These are phyloP conservation scores for Ustulina deusta DNA, from an alignment of 2,329 filamentous ascomycete genomes.

Conservation along the genomic window DNA sequence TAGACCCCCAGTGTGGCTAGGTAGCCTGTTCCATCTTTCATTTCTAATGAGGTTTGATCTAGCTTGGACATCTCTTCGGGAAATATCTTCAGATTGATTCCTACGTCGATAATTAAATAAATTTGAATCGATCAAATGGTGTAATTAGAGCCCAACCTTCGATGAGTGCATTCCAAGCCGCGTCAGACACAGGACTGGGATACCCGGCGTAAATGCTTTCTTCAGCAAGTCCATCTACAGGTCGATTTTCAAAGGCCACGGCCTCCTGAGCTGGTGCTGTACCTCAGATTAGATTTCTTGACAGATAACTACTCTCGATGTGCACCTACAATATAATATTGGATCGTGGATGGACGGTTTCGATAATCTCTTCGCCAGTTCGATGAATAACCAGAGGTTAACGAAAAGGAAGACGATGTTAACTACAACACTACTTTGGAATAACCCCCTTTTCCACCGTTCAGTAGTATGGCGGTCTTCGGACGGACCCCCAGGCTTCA, in stretches of 20 bases:
- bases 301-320: too few relatives aligned
- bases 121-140: too few relatives aligned
- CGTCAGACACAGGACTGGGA: slow-evolving; percentile 15
- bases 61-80: slow-evolving; percentile 16
- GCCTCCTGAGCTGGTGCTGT: slow-evolving; percentile 4
- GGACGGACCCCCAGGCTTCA: too few relatives aligned
- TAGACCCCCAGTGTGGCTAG: slow-evolving; percentile 18
- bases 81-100: slow-evolving; percentile 17
- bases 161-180: slow-evolving; percentile 19
- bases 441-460: too few relatives aligned
- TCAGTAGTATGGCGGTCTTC: too few relatives aligned
- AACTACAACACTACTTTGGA: too few relatives aligned
- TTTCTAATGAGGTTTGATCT: slow-evolving; percentile 1
- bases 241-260: neutral
- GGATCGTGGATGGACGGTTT: neutral
- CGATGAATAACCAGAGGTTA: neutral
- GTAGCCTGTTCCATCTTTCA: slow-evolving; percentile 27
- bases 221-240: slow-evolving; percentile 1
- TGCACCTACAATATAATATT: neutral
- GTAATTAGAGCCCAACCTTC: slow-evolving; percentile 5
- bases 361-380: neutral
- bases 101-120: too few relatives aligned
- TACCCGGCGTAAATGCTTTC: slow-evolving; percentile 20
- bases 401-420: neutral
- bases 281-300: neutral